Evolutionary conservation across 305 asterid genomes (phyloP), one percentile per base, ranked within the genome.

Genomic region (Euphrasia arctica): DNA sequence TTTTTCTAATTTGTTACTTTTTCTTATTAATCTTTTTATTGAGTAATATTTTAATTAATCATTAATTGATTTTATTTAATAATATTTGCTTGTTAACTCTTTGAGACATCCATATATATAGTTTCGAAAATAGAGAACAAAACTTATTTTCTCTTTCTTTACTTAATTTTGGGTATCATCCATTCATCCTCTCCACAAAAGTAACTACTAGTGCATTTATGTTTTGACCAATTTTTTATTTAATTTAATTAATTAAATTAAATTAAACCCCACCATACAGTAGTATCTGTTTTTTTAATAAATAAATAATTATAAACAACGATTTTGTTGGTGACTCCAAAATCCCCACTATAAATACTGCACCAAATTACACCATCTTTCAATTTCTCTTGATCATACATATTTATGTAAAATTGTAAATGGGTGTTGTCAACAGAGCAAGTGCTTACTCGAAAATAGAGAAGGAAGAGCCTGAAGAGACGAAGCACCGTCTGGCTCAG

Each of bases 391-490:
- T 27, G 2, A 5, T 56, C 13, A 11, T 3, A 11, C 2, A 9
- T 3, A 27, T 0, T 4, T 1, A 22, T 7, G 2, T 9, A 13
- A 12, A 12, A 3, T 10, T 8, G 13, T 18, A n/a, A 15, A 18
- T 77, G 83, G 64, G 51, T 72, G 6, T 79, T 11, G 5, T 76
- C 54, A 72, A 71, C 13, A 14, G 66, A 64, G 6, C 74, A 18
- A 18, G 64, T 71, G 79, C 54, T 0, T 89, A 89, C 70, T 71
- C 90, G 12, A 89, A 70, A 80, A 65, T 84, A 15, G 83, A 73
- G 11, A 70, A 47, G 9, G 87, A 86, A 61, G 95, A 89, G 60
- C 78, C 78, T 1, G 91, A 89, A 7, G 96, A 86, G 45, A 31
- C 45, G 48, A 69, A 61, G 71, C 88, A 79, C 57, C 64, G 95